Percentiles rank a stretch among this genome's conserved stretches.
phyloP scores from a whole-genome alignment of 768 basidiomycete genomes.

The Boletellus ananas region DNA sequence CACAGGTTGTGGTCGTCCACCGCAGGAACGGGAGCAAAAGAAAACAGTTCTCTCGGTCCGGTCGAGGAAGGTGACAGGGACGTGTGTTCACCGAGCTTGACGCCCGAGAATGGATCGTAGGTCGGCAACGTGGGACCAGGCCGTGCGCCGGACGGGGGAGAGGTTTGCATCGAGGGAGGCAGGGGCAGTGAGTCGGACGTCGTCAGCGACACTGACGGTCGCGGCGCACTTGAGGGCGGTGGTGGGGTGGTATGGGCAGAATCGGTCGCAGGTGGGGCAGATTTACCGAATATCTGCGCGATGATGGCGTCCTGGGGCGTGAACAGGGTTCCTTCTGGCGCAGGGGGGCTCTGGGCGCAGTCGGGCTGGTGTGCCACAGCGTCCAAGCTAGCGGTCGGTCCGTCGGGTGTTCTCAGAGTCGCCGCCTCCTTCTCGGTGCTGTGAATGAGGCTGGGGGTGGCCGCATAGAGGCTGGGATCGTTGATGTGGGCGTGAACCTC shows the following conservation, averaged over 20 bases:
- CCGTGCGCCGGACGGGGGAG: background rate
- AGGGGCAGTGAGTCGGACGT: slow-evolving; percentile 15
- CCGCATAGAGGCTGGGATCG: slow-evolving; percentile 23
- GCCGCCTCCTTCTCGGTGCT: slow-evolving; percentile 9
- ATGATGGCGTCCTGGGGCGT: slow-evolving; percentile 65
- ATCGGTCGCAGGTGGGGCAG: slow-evolving; percentile 3
- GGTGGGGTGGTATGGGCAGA: background rate
- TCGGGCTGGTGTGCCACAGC: slow-evolving; percentile 1
- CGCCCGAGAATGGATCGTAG: slow-evolving; percentile 34
- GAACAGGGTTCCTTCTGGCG: slow-evolving; percentile 13
- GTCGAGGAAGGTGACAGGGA: slow-evolving; percentile 7
- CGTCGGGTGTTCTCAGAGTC: slow-evolving; percentile 9
- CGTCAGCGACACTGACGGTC: slow-evolving; percentile 9
- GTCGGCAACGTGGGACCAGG: slow-evolving; percentile 15
- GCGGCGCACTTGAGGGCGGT: slow-evolving; percentile 4
- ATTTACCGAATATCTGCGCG: slow-evolving; percentile 36
- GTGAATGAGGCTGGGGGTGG: slow-evolving; percentile 16
- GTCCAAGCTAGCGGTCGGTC: slow-evolving; percentile 6
- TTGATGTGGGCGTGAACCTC: slow-evolving; percentile 23
- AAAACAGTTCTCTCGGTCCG: slow-evolving; percentile 4
- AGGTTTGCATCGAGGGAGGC: slow-evolving; percentile 4
- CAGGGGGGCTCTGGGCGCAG: background rate
- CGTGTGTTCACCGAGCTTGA: slow-evolving; percentile 19
- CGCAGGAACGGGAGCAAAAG: slow-evolving; percentile 4
- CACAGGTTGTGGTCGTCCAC: slow-evolving; percentile 53